Percentiles rank a stretch among this genome's conserved stretches.
These are phyloP conservation scores for Gamarada debralockiae DNA, from an alignment of 495 filamentous ascomycete genomes.

Conservation along the genomic window DNA sequence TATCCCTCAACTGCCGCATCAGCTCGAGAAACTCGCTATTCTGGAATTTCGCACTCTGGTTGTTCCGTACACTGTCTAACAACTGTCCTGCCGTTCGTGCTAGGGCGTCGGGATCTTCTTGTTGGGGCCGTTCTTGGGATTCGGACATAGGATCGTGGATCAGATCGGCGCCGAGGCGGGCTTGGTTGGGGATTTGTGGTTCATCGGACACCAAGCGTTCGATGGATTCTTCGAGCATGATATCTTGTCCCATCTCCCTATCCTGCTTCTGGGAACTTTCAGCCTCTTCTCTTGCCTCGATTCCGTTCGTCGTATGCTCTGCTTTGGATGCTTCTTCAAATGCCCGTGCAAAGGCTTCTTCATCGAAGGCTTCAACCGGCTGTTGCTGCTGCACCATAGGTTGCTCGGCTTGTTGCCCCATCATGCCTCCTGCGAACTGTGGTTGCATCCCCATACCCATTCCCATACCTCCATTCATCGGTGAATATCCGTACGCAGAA, in stretches of 20 bases:
- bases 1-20: conserved; percentile 45
- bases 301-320: conserved; percentile 7
- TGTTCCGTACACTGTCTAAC: conserved; percentile 63
- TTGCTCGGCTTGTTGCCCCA: not conserved
- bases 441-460: conserved; percentile 10
- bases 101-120: conserved; percentile 59
- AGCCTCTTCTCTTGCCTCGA: not conserved
- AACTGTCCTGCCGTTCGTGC: conserved; percentile 67
- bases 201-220: conserved; percentile 6
- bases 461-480: conserved; percentile 5
- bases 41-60: conserved; percentile 69
- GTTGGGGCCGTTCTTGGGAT: conserved; percentile 13
- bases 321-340: conserved; percentile 29
- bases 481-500: not conserved
- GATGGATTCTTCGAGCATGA: conserved; percentile 13
- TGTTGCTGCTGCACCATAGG: conserved; percentile 11
- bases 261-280: conserved; percentile 1
- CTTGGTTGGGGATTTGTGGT: conserved; percentile 20
- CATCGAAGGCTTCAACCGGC: conserved; percentile 29
- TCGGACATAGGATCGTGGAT: conserved; percentile 17
- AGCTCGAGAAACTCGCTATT: conserved; percentile 73
- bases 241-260: conserved; percentile 8
- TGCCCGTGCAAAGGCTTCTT: conserved; percentile 33
- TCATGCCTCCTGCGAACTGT: conserved; percentile 9
- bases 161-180: conserved; percentile 48